A percentile compares a stretch with the other conserved stretches of the same genome.
Evolutionary conservation across 2,329 filamentous ascomycete species (phyloP).

Genomic region (Conoideocrella luteorostrata): DNA sequence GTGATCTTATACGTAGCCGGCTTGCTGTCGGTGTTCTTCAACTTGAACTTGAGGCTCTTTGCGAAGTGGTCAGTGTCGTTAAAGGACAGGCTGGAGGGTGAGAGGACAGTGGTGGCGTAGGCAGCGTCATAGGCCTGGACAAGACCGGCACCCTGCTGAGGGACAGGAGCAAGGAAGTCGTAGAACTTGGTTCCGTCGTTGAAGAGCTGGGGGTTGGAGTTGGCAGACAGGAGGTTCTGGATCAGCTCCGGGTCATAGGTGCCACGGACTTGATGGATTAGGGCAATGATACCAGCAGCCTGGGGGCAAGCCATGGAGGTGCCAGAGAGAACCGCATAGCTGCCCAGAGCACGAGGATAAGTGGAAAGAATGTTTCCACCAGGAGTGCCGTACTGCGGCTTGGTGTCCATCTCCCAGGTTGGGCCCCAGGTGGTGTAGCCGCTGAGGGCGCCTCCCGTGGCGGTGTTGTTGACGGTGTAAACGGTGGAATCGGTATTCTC

Average conservation of each 20-base stretch:
- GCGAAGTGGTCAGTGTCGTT: conserved; percentile 56
- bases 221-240: conserved; percentile 43
- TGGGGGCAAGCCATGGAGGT: conserved; percentile 57
- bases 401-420: conserved; percentile 50
- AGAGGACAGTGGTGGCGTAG: conserved; percentile 45
- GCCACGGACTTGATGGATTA: conserved; percentile 46
- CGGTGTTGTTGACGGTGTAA: conserved; percentile 20
- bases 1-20: conserved; percentile 46
- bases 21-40: conserved; percentile 46
- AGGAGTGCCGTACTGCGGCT: conserved; percentile 49
- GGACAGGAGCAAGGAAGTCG: conserved; percentile 43
- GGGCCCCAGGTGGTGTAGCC: conserved; percentile 54
- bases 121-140: conserved; percentile 55
- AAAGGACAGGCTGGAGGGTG: conserved; percentile 52
- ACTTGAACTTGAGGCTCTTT: conserved; percentile 42
- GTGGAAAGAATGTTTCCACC: conserved; percentile 55
- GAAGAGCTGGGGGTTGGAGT: conserved; percentile 42
- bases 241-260: conserved; percentile 43
- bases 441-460: conserved; percentile 45
- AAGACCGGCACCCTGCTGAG: conserved; percentile 55
- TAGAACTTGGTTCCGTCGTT: conserved; percentile 34
- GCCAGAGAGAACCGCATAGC: conserved; percentile 47
- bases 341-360: conserved; percentile 38
- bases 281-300: conserved; percentile 46
- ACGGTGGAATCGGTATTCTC: conserved; percentile 24